Base-by-base conservation (phyloP, 192 early-diverging fungal species). In the Gaertneriomyces sp. region DNA sequence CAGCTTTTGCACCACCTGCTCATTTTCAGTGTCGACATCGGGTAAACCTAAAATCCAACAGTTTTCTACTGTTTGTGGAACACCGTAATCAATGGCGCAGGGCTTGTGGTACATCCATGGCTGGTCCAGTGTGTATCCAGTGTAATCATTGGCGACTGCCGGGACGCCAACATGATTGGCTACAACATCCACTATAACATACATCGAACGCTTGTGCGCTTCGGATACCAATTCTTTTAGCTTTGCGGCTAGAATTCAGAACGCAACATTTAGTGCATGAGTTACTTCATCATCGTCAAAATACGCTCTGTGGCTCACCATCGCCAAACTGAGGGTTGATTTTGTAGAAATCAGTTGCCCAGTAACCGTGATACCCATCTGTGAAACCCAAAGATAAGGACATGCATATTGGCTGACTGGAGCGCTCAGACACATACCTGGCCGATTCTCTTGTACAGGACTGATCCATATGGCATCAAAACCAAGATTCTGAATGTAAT, bases 401-500 rank as follows among this genome's bases (percentile, higher is more conserved):
- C n/a, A 51, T 6, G 49, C 49, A 51, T 2, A 49, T 0, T 2
- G 11, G 12, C 12, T 49, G 11, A 49, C 12, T 0, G 3, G 2
- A 17, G 47, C 17, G 12, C 12, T 17, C 47, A 49, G 0, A 49
- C 47, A 49, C 17, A 49, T 49, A 1, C 33, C 12, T 49, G 54
- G 55, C 16, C 42, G 62, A 10, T 47, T 14, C 25, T 80, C 51
- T 69, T 55, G 63, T 64, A 40, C 53, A 16, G 61, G 61, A 50
- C 44, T 50, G 49, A 63, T 63, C 61, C 61, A 63, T 11, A 83
- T 81, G 6, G 80, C 80, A 47, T 81, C 67, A 61, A 83, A 81
- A 0, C 81, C 79, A 67, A 81, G 74, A 55, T 76, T 45, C 47
- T 70, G 51, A 39, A 83, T 82, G 45, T 81, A 81, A 58, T 79